Evolutionary conservation across 176 grass and related monocot species (phyloP).

Genomic region (Triticum monococcum): DNA sequence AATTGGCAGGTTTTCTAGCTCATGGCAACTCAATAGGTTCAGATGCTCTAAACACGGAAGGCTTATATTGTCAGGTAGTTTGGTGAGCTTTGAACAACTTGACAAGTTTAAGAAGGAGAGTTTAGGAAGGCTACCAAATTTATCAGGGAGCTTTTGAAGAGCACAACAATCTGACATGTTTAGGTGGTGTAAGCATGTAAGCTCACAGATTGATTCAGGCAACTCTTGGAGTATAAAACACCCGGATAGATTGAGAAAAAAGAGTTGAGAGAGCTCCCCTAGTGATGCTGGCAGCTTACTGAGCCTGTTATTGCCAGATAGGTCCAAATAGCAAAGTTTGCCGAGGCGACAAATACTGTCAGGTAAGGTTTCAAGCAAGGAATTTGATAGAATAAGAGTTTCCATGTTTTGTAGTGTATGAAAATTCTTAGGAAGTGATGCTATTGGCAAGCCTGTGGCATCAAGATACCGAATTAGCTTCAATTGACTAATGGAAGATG

Average conservation of each 20-base stretch:
- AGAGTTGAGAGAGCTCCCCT: neutral
- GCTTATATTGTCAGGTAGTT: neutral
- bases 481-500: slow-evolving; percentile 22
- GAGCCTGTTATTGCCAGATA: slow-evolving; percentile 8
- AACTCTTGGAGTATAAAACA: neutral
- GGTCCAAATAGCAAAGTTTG: slow-evolving; percentile 38
- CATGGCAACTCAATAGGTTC: neutral
- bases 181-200: neutral
- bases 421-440: neutral
- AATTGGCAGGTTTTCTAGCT: slow-evolving; percentile 21
- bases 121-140: neutral
- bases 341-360: slow-evolving; percentile 16
- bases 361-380: slow-evolving; percentile 34
- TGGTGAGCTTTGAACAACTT: neutral
- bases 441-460: slow-evolving; percentile 18
- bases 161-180: neutral
- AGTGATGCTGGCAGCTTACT: neutral
- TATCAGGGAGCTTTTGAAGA: neutral
- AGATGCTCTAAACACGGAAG: neutral
- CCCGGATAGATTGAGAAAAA: neutral
- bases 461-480: slow-evolving; percentile 42
- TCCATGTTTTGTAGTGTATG: slow-evolving; percentile 22
- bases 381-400: slow-evolving; percentile 40
- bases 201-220: neutral
- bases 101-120: neutral